phyloP scores from a whole-genome alignment of 1,139 yeast species.

The Suhomyces atakaporum region DNA sequence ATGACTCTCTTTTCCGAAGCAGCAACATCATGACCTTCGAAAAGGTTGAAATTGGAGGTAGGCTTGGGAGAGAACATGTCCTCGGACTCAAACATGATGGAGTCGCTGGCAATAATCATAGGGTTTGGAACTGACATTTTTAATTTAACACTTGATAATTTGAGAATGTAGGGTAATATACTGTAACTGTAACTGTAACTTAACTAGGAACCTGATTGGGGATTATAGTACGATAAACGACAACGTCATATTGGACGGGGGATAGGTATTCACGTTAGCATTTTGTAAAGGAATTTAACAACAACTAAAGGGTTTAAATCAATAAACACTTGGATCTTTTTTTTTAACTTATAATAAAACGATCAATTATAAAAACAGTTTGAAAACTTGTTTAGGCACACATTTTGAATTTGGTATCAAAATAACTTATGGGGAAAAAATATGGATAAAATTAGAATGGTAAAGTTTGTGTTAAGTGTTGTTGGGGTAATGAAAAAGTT shows the following conservation, averaged over 20 bases:
- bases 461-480: slow-evolving; percentile 7
- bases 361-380: slow-evolving; percentile 11
- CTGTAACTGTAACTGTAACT: slow-evolving; percentile 6
- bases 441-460: slow-evolving; percentile 9
- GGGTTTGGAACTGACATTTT: slow-evolving; percentile 30
- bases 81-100: slow-evolving; percentile 31
- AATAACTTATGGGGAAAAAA: slow-evolving; percentile 11
- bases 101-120: slow-evolving; percentile 31
- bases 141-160: slow-evolving; percentile 6
- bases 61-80: slow-evolving; percentile 21
- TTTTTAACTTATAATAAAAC: slow-evolving; percentile 13
- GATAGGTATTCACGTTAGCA: slow-evolving; percentile 14
- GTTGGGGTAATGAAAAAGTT: slow-evolving; percentile 10
- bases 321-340: slow-evolving; percentile 12
- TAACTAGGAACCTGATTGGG: slow-evolving; percentile 10
- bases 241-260: slow-evolving; percentile 38
- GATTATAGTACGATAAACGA: slow-evolving; percentile 12
- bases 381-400: slow-evolving; percentile 34
- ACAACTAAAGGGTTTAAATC: slow-evolving; percentile 14
- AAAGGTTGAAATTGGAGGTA: slow-evolving; percentile 13
- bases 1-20: slow-evolving; percentile 10
- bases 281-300: slow-evolving; percentile 21
- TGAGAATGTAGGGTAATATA: slow-evolving; percentile 5
- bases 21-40: slow-evolving; percentile 10
- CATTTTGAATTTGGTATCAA: slow-evolving; percentile 25